Conservation (phyloP, 805 yeast genomes). For the Suhomyces xylopsoci region DNA sequence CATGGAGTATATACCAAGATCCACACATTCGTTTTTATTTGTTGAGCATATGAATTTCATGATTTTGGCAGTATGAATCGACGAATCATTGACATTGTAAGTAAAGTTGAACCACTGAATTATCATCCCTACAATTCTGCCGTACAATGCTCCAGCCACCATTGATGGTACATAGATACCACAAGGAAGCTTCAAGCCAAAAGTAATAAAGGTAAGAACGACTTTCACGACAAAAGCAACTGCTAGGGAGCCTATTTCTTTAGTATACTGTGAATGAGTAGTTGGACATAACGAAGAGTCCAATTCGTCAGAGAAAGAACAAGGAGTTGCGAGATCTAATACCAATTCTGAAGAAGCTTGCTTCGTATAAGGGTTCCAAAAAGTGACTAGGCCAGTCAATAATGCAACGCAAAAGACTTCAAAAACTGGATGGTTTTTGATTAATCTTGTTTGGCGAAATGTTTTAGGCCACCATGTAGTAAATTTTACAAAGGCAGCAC, state of each 20-base stretch:
- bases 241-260: constrained; percentile 30
- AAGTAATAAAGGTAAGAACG: constrained; percentile 48
- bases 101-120: constrained; percentile 36
- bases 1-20: constrained; percentile 51
- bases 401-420: constrained; percentile 47
- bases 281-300: constrained; percentile 31
- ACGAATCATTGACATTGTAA: constrained; percentile 1
- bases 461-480: constrained; percentile 44
- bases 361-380: constrained; percentile 47
- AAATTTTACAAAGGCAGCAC: constrained; percentile 49
- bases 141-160: constrained; percentile 62
- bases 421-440: constrained; percentile 37
- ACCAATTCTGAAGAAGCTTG: constrained; percentile 50
- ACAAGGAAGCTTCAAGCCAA: constrained; percentile 57
- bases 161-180: constrained; percentile 64
- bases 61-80: constrained; percentile 3
- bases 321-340: constrained; percentile 49
- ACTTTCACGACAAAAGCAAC: constrained; percentile 46
- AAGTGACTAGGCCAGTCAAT: constrained; percentile 46
- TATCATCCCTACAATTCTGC: constrained; percentile 46
- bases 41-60: constrained; percentile 15
- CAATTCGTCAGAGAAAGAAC: constrained; percentile 23
- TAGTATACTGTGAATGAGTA: constrained; percentile 21
- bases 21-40: constrained; percentile 28
- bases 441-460: constrained; percentile 30